Evolutionary conservation across 371 early-diverging fungal species (phyloP).

Genomic region (Furculomyces boomerangus): DNA sequence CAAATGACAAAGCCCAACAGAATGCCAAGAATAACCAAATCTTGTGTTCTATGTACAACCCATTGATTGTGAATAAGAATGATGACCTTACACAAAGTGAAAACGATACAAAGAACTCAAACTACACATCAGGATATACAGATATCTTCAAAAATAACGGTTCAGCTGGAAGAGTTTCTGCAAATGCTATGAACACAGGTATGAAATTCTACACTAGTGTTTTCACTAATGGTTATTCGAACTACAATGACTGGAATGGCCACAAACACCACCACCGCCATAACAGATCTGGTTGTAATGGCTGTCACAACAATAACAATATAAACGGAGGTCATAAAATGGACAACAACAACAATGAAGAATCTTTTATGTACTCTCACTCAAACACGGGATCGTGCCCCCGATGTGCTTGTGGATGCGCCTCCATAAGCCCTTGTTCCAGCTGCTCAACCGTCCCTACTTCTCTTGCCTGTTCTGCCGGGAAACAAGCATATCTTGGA

Average conservation of each 20-base stretch:
- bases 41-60: background rate
- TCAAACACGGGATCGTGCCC: background rate
- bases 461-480: slow-evolving; percentile 1
- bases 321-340: background rate
- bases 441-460: slow-evolving; percentile 2
- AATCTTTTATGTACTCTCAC: background rate
- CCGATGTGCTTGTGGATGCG: slow-evolving; percentile 2
- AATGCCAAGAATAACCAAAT: background rate
- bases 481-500: slow-evolving; percentile 1
- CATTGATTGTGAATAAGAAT: background rate
- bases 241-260: background rate
- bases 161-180: background rate
- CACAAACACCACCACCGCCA: no score
- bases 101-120: no score
- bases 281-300: no score
- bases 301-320: background rate
- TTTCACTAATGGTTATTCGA: background rate
- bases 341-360: background rate
- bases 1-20: background rate
- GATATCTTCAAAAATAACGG: no score
- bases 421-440: background rate
- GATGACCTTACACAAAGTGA: no score
- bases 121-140: no score
- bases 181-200: background rate
- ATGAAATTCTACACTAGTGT: background rate